Evolutionary conservation across 805 yeast species (phyloP), one percentile per base, ranked within the genome.

Genomic region (Starmerella tilneyi): DNA sequence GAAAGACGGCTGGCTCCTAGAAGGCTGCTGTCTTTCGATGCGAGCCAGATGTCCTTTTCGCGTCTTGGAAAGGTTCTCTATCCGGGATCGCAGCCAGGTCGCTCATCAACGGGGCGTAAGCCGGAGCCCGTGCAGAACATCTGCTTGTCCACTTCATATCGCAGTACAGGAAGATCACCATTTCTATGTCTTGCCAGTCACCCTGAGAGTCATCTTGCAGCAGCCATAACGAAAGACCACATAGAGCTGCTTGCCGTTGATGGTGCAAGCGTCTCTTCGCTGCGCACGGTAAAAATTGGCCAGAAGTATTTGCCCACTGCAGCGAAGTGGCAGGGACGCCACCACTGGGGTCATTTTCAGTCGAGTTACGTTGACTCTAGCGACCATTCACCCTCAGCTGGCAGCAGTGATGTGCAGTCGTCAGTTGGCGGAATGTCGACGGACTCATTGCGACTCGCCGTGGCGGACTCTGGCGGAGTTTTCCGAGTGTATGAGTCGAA

Each of bases 391-490:
- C 23, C 8, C 26, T 9, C 9, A 8, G 33, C 16, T n/a, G n/a
- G n/a, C n/a, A n/a, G 23, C 22, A 22, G 20, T 26, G 33, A 24
- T 23, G 6, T 16, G 11, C 22, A n/a, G 6, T 9, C 31, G 5
- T 4, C 19, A n/a, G 13, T 17, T 8, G 22, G 34, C 20, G 21
- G 5, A 3, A 6, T 16, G 24, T 9, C 16, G 45, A 27, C 41
- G 20, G 47, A 13, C 21, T 9, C 43, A 5, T 36, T 44, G 7
- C 40, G 42, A 29, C 55, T 62, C 22, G 61, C 62, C 2, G 36
- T 61, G 33, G 51, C 62, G 19, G 61, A 57, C 22, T 48, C 62
- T 5, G 59, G 60, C 23, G 70, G 70, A 16, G 39, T 53, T 16
- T 56, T 65, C 7, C 51, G 59, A 17, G 41, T 65, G 26, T 63